A percentile compares a stretch with the other conserved stretches of the same genome.
These are phyloP conservation scores for Tylopilus rubrobrunneus DNA, from an alignment of 768 basidiomycete species.

Conservation along the genomic window DNA sequence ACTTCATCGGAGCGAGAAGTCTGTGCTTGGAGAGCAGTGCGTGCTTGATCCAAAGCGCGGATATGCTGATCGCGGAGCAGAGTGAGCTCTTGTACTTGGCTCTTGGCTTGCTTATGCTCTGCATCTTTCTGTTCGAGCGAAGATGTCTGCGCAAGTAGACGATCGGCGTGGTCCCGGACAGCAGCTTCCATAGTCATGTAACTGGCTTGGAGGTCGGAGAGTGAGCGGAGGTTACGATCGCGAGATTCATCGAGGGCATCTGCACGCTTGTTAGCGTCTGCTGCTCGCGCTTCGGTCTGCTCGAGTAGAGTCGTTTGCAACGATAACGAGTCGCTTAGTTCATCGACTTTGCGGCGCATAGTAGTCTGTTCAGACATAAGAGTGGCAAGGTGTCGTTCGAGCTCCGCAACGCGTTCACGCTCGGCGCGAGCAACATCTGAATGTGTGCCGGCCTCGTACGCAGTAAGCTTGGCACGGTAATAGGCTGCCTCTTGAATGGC, in stretches of 20 bases:
- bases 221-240: constrained; percentile 56
- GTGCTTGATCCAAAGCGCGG: constrained; percentile 82
- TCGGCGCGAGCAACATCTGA: constrained; percentile 69
- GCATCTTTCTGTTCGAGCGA: constrained; percentile 74
- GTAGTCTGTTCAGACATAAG: constrained; percentile 59
- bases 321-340: constrained; percentile 69
- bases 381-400: constrained; percentile 67
- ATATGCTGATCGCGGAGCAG: constrained; percentile 79
- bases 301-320: constrained; percentile 74
- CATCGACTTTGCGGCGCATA: constrained; percentile 68
- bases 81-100: constrained; percentile 68
- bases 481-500: constrained; percentile 94
- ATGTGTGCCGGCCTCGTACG: constrained; percentile 69
- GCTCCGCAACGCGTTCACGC: constrained; percentile 67
- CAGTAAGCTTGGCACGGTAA: constrained; percentile 91
- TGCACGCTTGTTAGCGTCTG: constrained; percentile 71
- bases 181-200: constrained; percentile 56
- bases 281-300: constrained; percentile 74
- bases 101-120: constrained; percentile 60
- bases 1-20: constrained; percentile 77
- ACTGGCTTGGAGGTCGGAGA: constrained; percentile 66
- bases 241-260: constrained; percentile 70
- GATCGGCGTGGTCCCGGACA: constrained; percentile 74
- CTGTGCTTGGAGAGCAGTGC: constrained; percentile 69
- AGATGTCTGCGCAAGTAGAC: constrained; percentile 69